These are phyloP conservation scores for Circinella minor DNA, from an alignment of 371 early-diverging fungal species.

Conservation along the genomic window DNA sequence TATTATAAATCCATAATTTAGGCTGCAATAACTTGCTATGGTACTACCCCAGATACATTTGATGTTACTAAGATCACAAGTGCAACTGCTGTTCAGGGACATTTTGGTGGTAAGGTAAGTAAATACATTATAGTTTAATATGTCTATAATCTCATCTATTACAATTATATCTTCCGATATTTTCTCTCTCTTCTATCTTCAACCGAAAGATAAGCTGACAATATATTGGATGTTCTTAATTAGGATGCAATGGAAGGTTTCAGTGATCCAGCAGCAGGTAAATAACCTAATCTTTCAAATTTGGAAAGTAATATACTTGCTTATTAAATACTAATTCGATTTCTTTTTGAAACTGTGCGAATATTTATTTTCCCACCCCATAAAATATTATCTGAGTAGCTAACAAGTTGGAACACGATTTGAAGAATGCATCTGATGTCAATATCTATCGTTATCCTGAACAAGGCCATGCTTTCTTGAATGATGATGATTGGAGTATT, in stretches of 20 bases:
- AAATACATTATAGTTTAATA: too few relatives aligned
- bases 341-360: neutral
- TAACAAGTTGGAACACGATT: conserved; percentile 20
- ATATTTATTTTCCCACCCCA: neutral
- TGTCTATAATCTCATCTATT: conserved; percentile 3
- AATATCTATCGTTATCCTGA: conserved; percentile 40
- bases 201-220: neutral
- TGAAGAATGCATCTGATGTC: conserved; percentile 30
- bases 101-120: conserved; percentile 41
- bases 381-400: neutral
- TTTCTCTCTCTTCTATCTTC: too few relatives aligned
- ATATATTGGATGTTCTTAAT: neutral
- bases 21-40: conserved; percentile 51
- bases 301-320: too few relatives aligned
- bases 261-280: conserved; percentile 43
- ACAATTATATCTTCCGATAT: neutral
- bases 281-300: neutral
- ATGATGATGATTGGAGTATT: conserved; percentile 41
- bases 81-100: conserved; percentile 52
- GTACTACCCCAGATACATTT: conserved; percentile 42
- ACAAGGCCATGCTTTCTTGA: conserved; percentile 55
- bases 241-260: conserved; percentile 45
- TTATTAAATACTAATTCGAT: neutral
- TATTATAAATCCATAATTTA: neutral
- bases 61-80: conserved; percentile 44